phyloP scores from a whole-genome alignment of 1,139 yeast genomes.

The Yamadazyma taylorii region DNA sequence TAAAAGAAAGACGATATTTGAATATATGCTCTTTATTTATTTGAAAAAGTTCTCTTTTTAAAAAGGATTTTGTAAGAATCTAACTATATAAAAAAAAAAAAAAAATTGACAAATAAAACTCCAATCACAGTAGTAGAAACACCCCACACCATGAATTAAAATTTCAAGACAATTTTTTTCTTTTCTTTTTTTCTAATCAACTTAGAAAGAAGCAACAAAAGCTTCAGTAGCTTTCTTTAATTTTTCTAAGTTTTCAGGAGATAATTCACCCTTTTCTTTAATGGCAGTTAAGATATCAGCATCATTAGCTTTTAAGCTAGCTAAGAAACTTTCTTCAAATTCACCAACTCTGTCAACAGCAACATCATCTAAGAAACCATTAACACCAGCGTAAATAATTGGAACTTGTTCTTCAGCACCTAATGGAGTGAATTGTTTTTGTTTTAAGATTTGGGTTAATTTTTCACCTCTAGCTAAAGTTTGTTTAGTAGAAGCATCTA shows the following conservation, averaged over 20 bases:
- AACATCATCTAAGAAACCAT: conserved; percentile 93
- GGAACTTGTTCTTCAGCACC: conserved; percentile 99
- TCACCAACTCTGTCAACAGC: conserved; percentile 86
- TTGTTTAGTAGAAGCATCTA: conserved; percentile 99
- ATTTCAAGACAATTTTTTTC: conserved; percentile 4
- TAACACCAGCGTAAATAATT: conserved; percentile 98
- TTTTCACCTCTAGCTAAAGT: conserved; percentile 99
- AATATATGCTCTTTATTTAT: conserved; percentile 17
- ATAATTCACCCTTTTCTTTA: conserved; percentile 85
- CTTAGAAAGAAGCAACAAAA: conserved; percentile 82
- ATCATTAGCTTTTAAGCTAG: conserved; percentile 90
- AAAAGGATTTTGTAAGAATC: conserved; percentile 8
- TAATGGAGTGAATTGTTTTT: conserved; percentile 94
- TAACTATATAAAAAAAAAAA: conserved; percentile 8
- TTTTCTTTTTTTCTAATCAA: conserved; percentile 5
- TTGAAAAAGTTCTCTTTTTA: conserved; percentile 4
- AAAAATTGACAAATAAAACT: too few species aligned
- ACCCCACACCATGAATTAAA: conserved; percentile 3
- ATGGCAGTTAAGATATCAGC: conserved; percentile 79
- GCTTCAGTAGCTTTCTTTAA: conserved; percentile 90
- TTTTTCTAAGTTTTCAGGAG: conserved; percentile 82
- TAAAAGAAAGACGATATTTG: conserved; percentile 1
- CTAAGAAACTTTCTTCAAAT: conserved; percentile 90
- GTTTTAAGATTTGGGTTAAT: conserved; percentile 97
- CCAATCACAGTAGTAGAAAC: neutral